A percentile compares a stretch with the other conserved stretches of the same genome.
These are phyloP conservation scores for Fusarium sp. DNA, from an alignment of 2,329 filamentous ascomycete genomes.

Conservation along the genomic window DNA sequence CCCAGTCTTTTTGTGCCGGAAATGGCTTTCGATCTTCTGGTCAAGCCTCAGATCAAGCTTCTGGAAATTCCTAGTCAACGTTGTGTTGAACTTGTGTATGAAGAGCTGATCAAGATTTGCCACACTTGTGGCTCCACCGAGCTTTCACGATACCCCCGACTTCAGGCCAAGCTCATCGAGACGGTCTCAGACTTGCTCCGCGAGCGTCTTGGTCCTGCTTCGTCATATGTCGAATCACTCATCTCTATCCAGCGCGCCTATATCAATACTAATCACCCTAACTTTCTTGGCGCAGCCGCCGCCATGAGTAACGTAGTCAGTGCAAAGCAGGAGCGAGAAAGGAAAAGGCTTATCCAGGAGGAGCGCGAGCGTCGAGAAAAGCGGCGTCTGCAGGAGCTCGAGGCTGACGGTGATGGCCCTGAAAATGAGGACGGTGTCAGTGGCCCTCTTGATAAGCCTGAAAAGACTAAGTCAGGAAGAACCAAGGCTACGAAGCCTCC, in stretches of 20 bases:
- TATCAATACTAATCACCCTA: conserved; percentile 99
- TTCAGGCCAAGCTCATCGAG: conserved; percentile 97
- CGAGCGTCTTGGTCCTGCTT: conserved; percentile 89
- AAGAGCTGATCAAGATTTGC: conserved; percentile 99
- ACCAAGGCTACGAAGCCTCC: conserved; percentile 55
- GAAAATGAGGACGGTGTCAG: conserved; percentile 65
- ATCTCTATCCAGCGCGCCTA: conserved; percentile 98
- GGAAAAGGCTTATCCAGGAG: conserved; percentile 80
- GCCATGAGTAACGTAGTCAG: conserved; percentile 98
- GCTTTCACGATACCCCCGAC: conserved; percentile 86
- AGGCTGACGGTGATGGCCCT: conserved; percentile 78
- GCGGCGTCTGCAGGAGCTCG: conserved; percentile 83
- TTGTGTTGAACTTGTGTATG: conserved; percentile 97
- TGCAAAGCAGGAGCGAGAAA: conserved; percentile 93
- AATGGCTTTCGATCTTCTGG: conserved; percentile 94
- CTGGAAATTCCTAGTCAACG: conserved; percentile 94
- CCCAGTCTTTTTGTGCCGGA: conserved; percentile 97
- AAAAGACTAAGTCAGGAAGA: conserved; percentile 56
- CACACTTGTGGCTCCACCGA: conserved; percentile 98
- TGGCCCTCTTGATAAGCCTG: conserved; percentile 58
- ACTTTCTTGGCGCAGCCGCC: conserved; percentile 95
- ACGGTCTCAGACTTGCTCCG: conserved; percentile 95
- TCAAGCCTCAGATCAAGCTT: conserved; percentile 98
- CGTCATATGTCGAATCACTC: conserved; percentile 91
- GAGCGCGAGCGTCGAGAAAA: conserved; percentile 88